Evolutionary conservation across 2,329 filamentous ascomycete species (phyloP), one percentile per base, ranked within the genome.

Genomic region (Xylariaceae sp.): DNA sequence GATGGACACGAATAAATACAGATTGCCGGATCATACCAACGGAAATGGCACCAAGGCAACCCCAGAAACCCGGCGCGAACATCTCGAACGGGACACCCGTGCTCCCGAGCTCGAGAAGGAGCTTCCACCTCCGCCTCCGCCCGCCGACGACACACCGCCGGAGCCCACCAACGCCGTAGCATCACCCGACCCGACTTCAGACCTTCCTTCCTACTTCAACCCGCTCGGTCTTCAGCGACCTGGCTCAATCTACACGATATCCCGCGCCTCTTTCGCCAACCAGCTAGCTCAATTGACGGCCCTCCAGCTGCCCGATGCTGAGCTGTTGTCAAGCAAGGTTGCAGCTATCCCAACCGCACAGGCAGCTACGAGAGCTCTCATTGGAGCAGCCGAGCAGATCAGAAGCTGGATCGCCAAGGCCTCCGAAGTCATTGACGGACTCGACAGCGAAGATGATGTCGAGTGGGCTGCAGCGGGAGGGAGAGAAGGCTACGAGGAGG

Each of bases 361-460:
- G 53, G 82, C 86, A n/a, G 94, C 93, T 22, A 84, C 90, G 10
- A 88, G 84, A 54, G 90, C 91, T 0, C 79, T 97, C 49, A 87
- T 90, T 59, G 88, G 89, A 60, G 90, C 93, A 11, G 90, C 92
- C 5, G 90, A 95, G 56, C 92, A 97, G 70, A 97, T 99, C 60
- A 82, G 88, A 57, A 87, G 88, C 64, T 99, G 94, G 94, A 96
- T 97, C 66, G 82, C 82, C 58, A 97, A 97, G 69, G 93, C 93
- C 0, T 87, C 87, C 0, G 90, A 96, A 63, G 92, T 97, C 31
- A 84, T 99, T 48, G 82, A 83, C 49, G 92, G 92, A 5, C 76
- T 99, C 40, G 91, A 97, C 68, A 91, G 92, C 48, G 93, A 97
- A 57, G 94, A 97, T 69, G 94, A 99, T 66, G 91, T 97, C 14